These are phyloP conservation scores for Paecilomyces formosus DNA, from an alignment of 2,329 filamentous ascomycete species.

Conservation along the genomic window DNA sequence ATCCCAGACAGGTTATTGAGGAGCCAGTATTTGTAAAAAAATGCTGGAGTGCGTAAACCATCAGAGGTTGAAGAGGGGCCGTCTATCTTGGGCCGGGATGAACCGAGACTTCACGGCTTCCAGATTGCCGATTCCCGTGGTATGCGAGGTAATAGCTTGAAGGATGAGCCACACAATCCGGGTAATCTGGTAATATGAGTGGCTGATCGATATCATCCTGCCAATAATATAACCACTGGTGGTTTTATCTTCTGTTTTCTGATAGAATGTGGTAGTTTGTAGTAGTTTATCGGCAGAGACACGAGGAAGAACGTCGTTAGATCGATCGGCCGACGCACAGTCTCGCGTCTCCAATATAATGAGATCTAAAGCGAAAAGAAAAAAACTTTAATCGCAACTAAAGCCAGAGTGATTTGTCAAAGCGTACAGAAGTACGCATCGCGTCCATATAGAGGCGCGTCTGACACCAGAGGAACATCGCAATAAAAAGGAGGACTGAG, in stretches of 20 bases:
- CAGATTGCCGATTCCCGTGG: background rate
- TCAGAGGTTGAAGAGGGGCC: background rate
- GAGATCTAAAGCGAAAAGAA: background rate
- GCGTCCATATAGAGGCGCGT: background rate
- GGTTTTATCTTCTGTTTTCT: background rate
- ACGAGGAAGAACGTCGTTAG: background rate
- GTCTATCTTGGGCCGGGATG: background rate
- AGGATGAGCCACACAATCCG: background rate
- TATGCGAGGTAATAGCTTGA: background rate
- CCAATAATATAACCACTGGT: background rate
- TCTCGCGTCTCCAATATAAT: background rate
- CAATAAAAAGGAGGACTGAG: background rate
- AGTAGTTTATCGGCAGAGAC: background rate
- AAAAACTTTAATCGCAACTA: background rate
- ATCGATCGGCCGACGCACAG: background rate
- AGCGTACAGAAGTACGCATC: background rate
- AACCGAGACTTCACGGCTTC: background rate
- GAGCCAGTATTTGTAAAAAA: background rate
- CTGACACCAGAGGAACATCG: background rate
- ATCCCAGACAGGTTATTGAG: background rate
- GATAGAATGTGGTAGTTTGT: background rate
- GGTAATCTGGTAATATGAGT: background rate
- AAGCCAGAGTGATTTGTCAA: background rate
- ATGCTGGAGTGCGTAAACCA: background rate
- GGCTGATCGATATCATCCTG: no score